Conservation (phyloP, 805 yeast genomes). For the Candida ipomoeae region DNA sequence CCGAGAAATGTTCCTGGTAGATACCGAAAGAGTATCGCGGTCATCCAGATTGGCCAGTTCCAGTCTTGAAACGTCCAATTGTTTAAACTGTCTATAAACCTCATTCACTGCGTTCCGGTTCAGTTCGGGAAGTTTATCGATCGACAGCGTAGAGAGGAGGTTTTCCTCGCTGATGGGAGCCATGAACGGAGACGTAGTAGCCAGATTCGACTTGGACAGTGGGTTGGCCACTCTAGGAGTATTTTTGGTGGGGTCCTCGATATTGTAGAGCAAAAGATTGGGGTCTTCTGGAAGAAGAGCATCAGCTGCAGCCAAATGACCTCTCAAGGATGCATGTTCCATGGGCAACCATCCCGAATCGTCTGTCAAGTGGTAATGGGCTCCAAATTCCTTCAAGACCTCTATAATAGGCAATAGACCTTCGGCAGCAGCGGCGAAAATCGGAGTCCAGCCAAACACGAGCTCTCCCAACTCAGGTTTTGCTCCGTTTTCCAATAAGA, state of each 20-base stretch:
- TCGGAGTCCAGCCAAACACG: conserved; percentile 91
- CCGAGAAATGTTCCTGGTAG: conserved; percentile 8
- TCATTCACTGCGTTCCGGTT: conserved; percentile 29
- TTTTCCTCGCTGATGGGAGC: conserved; percentile 14
- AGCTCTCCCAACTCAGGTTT: conserved; percentile 70
- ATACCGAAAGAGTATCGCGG: conserved; percentile 22
- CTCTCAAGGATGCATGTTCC: conserved; percentile 92
- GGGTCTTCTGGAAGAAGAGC: conserved; percentile 49
- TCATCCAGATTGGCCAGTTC: conserved; percentile 1
- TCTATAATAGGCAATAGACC: conserved; percentile 61
- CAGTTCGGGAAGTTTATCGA: conserved; percentile 36
- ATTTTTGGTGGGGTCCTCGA: conserved; percentile 32
- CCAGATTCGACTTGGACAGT: conserved; percentile 14
- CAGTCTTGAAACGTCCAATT: conserved; percentile 19
- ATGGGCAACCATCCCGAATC: conserved; percentile 96
- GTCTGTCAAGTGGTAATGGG: conserved; percentile 57
- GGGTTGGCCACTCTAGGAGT: conserved; percentile 15
- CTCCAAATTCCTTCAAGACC: conserved; percentile 49
- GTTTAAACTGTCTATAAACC: conserved; percentile 38
- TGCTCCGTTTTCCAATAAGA: conserved; percentile 57
- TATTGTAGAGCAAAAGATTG: conserved; percentile 33
- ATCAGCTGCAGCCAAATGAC: conserved; percentile 70
- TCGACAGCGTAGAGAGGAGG: conserved; percentile 26
- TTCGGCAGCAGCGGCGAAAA: conserved; percentile 85
- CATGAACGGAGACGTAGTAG: conserved; percentile 15